Evolutionary conservation across 139 green algal genomes (phyloP).

Genomic region (Auxenochlorella pyrenoidosa): DNA sequence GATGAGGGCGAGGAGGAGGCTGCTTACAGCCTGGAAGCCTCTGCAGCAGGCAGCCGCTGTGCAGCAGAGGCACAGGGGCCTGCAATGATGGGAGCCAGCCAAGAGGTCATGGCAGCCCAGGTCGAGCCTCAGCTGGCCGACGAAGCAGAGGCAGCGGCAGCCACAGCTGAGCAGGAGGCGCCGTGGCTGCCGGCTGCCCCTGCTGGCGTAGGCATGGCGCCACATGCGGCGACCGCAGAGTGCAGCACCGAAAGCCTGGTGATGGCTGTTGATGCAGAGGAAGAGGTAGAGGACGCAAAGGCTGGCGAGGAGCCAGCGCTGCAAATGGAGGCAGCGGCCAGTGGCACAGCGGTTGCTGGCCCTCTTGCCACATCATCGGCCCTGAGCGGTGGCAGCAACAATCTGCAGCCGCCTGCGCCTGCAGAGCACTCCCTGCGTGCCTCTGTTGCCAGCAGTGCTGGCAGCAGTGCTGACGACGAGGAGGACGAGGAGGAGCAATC

Average conservation of each 20-base stretch:
- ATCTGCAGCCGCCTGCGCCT: background rate
- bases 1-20: background rate
- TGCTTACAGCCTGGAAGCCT: background rate
- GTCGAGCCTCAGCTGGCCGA: too few species aligned
- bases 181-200: too few species aligned
- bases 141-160: background rate
- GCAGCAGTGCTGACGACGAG: background rate
- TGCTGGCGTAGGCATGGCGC: too few species aligned
- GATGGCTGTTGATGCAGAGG: background rate
- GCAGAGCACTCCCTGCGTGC: background rate
- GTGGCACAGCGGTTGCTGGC: background rate
- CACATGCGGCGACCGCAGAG: background rate
- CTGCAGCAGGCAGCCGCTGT: background rate
- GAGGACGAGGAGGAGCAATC: background rate
- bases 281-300: background rate
- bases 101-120: too few species aligned
- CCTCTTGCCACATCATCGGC: background rate
- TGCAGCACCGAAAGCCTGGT: background rate
- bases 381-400: background rate
- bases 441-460: slow-evolving; percentile 9
- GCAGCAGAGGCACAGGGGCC: background rate
- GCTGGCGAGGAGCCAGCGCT: background rate
- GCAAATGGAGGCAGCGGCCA: background rate
- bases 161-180: background rate
- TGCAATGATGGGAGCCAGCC: too few species aligned